These are phyloP conservation scores for Phytophthora melonis DNA, from an alignment of 352 stramenopile genomes.

Conservation along the genomic window DNA sequence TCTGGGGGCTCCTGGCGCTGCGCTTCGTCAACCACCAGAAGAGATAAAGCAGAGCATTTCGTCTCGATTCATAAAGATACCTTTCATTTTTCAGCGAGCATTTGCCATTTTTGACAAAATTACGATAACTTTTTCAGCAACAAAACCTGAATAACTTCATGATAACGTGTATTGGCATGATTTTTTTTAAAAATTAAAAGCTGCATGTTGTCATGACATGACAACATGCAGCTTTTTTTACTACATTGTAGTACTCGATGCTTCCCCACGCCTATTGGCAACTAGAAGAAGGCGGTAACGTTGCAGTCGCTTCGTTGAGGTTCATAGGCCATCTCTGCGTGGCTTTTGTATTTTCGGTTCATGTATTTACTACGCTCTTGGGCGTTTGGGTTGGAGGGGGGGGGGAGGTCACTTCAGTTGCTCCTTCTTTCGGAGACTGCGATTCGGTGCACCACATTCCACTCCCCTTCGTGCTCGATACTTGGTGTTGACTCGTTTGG, in stretches of 20 bases:
- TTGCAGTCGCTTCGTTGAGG: background rate
- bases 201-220: background rate
- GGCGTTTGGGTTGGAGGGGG: conserved; percentile 11
- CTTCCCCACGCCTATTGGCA: background rate
- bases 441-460: background rate
- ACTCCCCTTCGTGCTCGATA: conserved; percentile 8
- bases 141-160: too few relatives aligned
- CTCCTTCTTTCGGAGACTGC: conserved; percentile 28
- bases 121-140: too few relatives aligned
- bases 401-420: background rate
- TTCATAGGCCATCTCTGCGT: background rate
- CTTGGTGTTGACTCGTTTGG: too few relatives aligned
- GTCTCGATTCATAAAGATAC: too few relatives aligned
- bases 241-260: background rate
- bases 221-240: too few relatives aligned
- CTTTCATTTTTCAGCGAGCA: too few relatives aligned
- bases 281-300: too few relatives aligned
- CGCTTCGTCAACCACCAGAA: conserved; percentile 8
- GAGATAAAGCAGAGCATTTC: background rate
- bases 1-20: background rate
- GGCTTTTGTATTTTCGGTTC: conserved; percentile 21
- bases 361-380: conserved; percentile 27
- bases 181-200: too few relatives aligned
- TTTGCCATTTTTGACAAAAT: too few relatives aligned
- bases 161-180: too few relatives aligned